Evolutionary conservation across 805 yeast genomes (phyloP).

Genomic region (Starmerella vitae): DNA sequence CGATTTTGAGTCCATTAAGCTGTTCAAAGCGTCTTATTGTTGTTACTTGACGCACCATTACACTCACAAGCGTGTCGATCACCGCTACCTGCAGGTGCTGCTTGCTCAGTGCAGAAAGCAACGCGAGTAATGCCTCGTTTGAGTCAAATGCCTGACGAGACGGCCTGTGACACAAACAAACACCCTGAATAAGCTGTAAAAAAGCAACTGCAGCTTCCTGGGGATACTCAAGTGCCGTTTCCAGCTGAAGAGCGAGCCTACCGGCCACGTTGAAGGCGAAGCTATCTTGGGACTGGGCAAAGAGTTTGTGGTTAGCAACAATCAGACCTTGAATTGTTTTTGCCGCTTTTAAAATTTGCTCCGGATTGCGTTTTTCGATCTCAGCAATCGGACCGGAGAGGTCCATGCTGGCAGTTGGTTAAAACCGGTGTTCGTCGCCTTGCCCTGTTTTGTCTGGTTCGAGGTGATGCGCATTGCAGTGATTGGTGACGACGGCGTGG

Average conservation of each 20-base stretch:
- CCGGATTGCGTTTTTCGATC: slow-evolving; percentile 9
- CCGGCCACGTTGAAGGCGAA: slow-evolving; percentile 40
- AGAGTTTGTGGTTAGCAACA: slow-evolving; percentile 22
- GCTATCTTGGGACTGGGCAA: slow-evolving; percentile 37
- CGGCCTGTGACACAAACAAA: slow-evolving; percentile 43
- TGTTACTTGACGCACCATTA: slow-evolving; percentile 42
- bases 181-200: slow-evolving; percentile 38
- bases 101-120: slow-evolving; percentile 8
- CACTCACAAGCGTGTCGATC: slow-evolving; percentile 44
- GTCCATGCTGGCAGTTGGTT: too few species aligned
- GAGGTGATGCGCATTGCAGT: slow-evolving; percentile 59
- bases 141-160: slow-evolving; percentile 39
- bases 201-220: slow-evolving; percentile 12
- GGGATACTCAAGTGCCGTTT: slow-evolving; percentile 1
- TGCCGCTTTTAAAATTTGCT: not conserved
- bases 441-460: too few species aligned
- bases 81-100: slow-evolving; percentile 29
- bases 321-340: slow-evolving; percentile 4
- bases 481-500: slow-evolving; percentile 76
- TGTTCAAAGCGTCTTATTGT: slow-evolving; percentile 48
- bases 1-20: slow-evolving; percentile 39
- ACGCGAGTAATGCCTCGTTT: slow-evolving; percentile 25
- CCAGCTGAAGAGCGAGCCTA: slow-evolving; percentile 22
- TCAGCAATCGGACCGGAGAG: not conserved
- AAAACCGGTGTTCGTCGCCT: not conserved